Percentiles rank a stretch among this genome's conserved stretches.
phyloP scores from a whole-genome alignment of 2,329 filamentous ascomycete species.

The Plenodomus tracheiphilus region DNA sequence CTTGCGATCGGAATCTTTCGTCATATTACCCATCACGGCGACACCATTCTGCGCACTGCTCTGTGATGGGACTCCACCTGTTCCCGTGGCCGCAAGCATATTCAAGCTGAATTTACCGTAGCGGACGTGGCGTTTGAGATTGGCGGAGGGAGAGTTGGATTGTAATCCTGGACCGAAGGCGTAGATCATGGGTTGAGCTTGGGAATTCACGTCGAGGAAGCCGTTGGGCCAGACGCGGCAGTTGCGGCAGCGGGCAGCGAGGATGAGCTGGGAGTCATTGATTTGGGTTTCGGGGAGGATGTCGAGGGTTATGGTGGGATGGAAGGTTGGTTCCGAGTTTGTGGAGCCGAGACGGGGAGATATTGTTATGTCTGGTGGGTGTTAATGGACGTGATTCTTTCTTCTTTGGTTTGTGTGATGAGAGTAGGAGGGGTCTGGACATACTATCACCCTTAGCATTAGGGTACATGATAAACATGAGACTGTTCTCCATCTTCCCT shows the following conservation, averaged over 20 bases:
- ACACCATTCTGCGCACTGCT: conserved; percentile 26
- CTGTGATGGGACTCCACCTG: conserved; percentile 38
- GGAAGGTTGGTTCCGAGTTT: conserved; percentile 42
- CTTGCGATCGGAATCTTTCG: conserved; percentile 30
- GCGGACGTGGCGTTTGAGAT: conserved; percentile 43
- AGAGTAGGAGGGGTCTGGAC: background rate
- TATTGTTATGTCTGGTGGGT: conserved; percentile 38
- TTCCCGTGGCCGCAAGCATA: conserved; percentile 43
- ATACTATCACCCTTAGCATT: conserved; percentile 38
- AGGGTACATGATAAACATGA: conserved; percentile 53
- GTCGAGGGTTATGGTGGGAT: conserved; percentile 32
- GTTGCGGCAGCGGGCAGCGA: conserved; percentile 45
- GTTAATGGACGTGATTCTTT: conserved; percentile 7
- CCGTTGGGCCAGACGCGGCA: conserved; percentile 45
- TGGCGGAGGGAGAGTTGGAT: conserved; percentile 37
- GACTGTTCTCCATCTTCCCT: conserved; percentile 45
- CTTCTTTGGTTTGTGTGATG: background rate
- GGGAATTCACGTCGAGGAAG: conserved; percentile 38
- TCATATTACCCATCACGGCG: conserved; percentile 22
- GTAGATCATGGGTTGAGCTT: conserved; percentile 47
- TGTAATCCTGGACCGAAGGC: conserved; percentile 43
- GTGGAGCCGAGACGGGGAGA: conserved; percentile 42
- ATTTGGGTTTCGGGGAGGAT: conserved; percentile 36
- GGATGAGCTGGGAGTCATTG: conserved; percentile 41
- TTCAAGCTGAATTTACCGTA: conserved; percentile 49